Conservation (phyloP, 768 basidiomycete species). For the Suillus brevipes region DNA sequence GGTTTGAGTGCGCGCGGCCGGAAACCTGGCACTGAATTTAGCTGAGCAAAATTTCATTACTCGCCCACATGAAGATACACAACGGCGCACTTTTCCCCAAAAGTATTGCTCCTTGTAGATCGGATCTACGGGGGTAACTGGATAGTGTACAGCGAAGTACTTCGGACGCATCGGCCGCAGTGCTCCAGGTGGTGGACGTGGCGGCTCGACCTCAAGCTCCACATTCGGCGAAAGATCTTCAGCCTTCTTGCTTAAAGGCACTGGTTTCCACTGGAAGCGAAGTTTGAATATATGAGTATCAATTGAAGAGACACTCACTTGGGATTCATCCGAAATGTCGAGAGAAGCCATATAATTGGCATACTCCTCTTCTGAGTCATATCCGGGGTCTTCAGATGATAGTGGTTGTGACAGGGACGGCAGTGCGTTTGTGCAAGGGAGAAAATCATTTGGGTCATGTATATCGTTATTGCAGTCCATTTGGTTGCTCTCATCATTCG, state of each 20-base stretch:
- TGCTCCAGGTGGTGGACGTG: conserved; percentile 5
- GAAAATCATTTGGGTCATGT: neutral
- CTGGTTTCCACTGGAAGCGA: conserved; percentile 25
- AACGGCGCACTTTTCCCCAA: conserved; percentile 24
- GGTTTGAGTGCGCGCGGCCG: conserved; percentile 1
- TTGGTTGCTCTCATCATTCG: neutral
- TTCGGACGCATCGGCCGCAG: conserved; percentile 14
- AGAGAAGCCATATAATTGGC: conserved; percentile 26
- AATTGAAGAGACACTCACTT: conserved; percentile 17
- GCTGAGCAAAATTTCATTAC: neutral
- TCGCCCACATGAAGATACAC: no score
- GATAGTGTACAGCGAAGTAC: conserved; percentile 21
- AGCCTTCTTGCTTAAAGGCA: conserved; percentile 30
- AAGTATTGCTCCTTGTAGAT: conserved; percentile 7
- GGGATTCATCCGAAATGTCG: conserved; percentile 31
- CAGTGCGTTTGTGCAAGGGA: neutral
- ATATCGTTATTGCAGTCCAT: neutral
- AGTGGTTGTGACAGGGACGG: neutral
- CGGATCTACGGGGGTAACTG: conserved; percentile 21
- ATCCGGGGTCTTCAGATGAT: neutral
- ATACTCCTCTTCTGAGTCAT: conserved; percentile 26
- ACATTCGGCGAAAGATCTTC: conserved; percentile 29
- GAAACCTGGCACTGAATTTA: conserved; percentile 4
- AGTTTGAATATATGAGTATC: neutral
- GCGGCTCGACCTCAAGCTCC: conserved; percentile 1